phyloP scores from a whole-genome alignment of 805 yeast species.

The Starmera quercuum region DNA sequence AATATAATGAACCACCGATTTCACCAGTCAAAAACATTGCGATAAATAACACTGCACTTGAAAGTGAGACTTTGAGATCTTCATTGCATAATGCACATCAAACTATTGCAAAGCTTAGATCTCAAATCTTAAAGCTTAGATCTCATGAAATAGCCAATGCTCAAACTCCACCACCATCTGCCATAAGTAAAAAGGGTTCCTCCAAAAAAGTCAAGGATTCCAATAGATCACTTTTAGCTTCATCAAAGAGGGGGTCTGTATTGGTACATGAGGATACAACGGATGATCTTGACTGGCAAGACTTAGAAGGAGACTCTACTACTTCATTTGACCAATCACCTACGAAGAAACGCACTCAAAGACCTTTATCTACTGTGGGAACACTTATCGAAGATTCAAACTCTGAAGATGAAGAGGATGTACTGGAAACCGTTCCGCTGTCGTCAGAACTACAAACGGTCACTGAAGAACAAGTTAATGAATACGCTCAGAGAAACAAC shows the following conservation, averaged over 20 bases:
- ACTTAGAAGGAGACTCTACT: slow-evolving; percentile 17
- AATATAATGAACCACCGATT: slow-evolving; percentile 27
- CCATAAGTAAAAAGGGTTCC: slow-evolving; percentile 7
- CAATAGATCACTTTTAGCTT: slow-evolving; percentile 1
- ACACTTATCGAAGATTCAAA: slow-evolving; percentile 15
- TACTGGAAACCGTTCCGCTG: slow-evolving; percentile 12
- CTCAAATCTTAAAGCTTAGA: slow-evolving; percentile 19
- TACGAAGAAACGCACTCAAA: slow-evolving; percentile 5
- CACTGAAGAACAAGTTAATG: slow-evolving; percentile 18
- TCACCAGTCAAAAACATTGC: slow-evolving; percentile 29
- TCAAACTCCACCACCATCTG: slow-evolving; percentile 11
- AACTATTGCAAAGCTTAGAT: slow-evolving; percentile 53
- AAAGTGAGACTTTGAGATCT: slow-evolving; percentile 57
- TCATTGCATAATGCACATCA: slow-evolving; percentile 59
- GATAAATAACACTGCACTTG: slow-evolving; percentile 39
- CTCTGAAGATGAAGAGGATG: slow-evolving; percentile 18
- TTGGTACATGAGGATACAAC: slow-evolving; percentile 13
- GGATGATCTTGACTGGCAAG: slow-evolving; percentile 19
- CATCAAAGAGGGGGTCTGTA: slow-evolving; percentile 17
- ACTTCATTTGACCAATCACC: slow-evolving; percentile 8
- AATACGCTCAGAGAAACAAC: slow-evolving; percentile 22
- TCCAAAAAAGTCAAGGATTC: slow-evolving; percentile 6
- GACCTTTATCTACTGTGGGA: slow-evolving; percentile 11
- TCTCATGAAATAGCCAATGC: slow-evolving; percentile 12
- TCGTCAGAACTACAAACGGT: slow-evolving; percentile 15